Percentiles rank a stretch among this genome's conserved stretches.
phyloP scores from a whole-genome alignment of 2,329 filamentous ascomycete species.

The Diaporthe citriasiana region DNA sequence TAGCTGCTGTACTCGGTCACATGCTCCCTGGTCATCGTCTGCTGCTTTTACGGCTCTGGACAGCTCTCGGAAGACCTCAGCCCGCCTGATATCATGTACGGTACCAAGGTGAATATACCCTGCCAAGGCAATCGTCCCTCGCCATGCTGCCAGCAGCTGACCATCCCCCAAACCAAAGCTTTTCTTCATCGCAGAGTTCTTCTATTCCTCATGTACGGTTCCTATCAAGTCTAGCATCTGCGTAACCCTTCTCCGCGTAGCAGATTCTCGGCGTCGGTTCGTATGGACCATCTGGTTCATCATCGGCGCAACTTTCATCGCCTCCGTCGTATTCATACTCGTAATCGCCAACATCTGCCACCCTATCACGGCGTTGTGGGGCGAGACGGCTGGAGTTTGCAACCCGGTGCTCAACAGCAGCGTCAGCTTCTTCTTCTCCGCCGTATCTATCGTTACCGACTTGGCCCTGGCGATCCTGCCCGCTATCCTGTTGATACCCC shows the following conservation, averaged over 20 bases:
- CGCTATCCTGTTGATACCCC: constrained; percentile 55
- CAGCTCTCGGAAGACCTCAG: constrained; percentile 44
- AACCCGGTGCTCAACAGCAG: constrained; percentile 49
- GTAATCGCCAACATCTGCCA: constrained; percentile 51
- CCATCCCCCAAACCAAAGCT: constrained; percentile 49
- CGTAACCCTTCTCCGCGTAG: constrained; percentile 50
- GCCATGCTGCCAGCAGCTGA: neutral
- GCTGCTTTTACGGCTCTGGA: constrained; percentile 48
- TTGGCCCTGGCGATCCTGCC: constrained; percentile 55
- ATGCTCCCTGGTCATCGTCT: constrained; percentile 47
- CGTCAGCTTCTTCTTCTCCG: constrained; percentile 53
- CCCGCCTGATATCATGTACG: constrained; percentile 41
- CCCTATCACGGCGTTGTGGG: constrained; percentile 51
- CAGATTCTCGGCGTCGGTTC: constrained; percentile 49
- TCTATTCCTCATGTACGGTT: constrained; percentile 52
- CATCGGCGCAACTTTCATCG: constrained; percentile 44
- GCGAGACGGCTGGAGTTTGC: constrained; percentile 49
- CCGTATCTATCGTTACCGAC: constrained; percentile 54
- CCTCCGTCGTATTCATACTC: constrained; percentile 49
- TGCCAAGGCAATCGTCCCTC: neutral
- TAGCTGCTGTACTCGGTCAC: constrained; percentile 49
- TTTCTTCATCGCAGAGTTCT: constrained; percentile 56
- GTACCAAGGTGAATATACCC: constrained; percentile 35
- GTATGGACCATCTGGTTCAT: constrained; percentile 48
- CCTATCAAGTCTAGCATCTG: constrained; percentile 51